Percentiles rank a stretch among this genome's conserved stretches.
phyloP scores from a whole-genome alignment of 306 rosid genomes.

The Echinosophora koreensis region DNA sequence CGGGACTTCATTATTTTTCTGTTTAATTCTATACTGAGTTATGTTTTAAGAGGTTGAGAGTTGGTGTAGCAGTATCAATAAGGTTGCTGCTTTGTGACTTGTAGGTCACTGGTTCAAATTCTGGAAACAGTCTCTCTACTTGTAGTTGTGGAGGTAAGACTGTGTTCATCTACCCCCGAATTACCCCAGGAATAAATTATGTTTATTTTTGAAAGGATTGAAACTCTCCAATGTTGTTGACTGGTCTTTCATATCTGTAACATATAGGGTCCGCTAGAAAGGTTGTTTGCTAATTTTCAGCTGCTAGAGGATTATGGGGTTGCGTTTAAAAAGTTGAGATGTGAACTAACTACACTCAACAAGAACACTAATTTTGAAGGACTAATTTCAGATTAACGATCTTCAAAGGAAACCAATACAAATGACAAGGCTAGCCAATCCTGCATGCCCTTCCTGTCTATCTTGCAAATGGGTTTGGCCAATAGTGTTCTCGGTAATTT shows the following conservation, averaged over 20 bases:
- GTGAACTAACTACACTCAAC: background rate
- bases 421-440: background rate
- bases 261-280: background rate
- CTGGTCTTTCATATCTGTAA: background rate
- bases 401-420: background rate
- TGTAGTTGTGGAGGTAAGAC: no score
- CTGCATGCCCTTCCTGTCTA: background rate
- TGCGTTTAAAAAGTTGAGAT: background rate
- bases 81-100: no score
- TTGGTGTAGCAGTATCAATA: no score
- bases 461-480: background rate
- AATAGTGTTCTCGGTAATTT: no score
- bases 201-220: background rate
- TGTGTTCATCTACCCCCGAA: no score
- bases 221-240: background rate
- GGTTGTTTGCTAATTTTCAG: constrained; percentile 1
- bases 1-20: background rate
- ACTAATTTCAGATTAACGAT: background rate
- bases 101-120: no score
- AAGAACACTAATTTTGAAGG: background rate
- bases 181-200: no score
- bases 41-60: background rate
- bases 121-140: no score
- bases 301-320: constrained; percentile 17
- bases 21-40: background rate